These are phyloP conservation scores for Lactifluus piperatus DNA, from an alignment of 768 basidiomycete species.

Conservation along the genomic window DNA sequence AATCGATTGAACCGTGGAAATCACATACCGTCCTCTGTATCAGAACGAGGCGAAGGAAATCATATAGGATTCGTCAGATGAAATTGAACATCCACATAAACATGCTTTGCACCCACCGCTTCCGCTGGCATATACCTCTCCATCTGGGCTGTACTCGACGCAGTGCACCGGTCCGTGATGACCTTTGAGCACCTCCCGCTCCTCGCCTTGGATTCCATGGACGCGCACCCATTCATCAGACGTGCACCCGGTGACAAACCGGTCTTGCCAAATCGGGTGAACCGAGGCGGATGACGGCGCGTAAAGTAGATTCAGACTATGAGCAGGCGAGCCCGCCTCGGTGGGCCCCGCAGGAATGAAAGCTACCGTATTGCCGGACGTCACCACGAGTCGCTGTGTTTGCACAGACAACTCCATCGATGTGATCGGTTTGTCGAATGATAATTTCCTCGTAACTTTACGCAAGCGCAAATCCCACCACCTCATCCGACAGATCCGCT, in stretches of 20 bases:
- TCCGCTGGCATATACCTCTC: constrained; percentile 95
- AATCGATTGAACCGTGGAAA: neutral
- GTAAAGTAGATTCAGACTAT: constrained; percentile 74
- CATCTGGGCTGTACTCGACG: constrained; percentile 90
- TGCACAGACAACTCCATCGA: constrained; percentile 87
- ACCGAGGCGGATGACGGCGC: constrained; percentile 91
- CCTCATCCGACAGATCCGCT: constrained; percentile 33
- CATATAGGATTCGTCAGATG: constrained; percentile 8
- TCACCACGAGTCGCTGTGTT: constrained; percentile 79
- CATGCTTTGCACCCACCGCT: constrained; percentile 58
- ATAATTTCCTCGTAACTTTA: constrained; percentile 57
- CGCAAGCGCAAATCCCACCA: constrained; percentile 95
- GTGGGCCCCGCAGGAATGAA: constrained; percentile 71
- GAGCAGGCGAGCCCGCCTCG: constrained; percentile 47
- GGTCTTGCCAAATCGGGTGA: constrained; percentile 79
- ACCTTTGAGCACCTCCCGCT: constrained; percentile 86
- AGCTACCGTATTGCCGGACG: constrained; percentile 85
- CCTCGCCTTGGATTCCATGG: constrained; percentile 84
- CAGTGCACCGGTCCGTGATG: constrained; percentile 97
- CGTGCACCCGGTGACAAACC: constrained; percentile 86
- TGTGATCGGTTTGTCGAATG: constrained; percentile 73
- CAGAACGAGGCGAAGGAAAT: constrained; percentile 9
- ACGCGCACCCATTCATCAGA: constrained; percentile 96
- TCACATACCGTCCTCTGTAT: constrained; percentile 62
- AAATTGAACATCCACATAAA: neutral